Conservation (phyloP, 2,329 filamentous ascomycete species). For the Colletotrichum sp. region DNA sequence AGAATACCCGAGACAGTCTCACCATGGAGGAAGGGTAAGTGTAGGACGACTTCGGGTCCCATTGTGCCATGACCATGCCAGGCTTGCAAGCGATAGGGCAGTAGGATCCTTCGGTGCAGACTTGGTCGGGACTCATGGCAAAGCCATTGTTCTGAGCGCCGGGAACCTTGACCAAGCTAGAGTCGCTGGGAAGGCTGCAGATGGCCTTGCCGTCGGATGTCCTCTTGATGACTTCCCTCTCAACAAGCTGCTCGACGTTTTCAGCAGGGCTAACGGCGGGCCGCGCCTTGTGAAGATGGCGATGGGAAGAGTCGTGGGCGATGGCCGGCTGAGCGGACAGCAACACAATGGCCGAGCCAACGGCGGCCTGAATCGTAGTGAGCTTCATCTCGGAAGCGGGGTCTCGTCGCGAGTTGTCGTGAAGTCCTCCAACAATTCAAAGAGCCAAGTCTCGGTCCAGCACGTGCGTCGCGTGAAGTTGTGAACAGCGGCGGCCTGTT, state of each 20-base stretch:
- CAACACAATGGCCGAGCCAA: conserved; percentile 54
- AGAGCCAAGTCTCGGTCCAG: neutral
- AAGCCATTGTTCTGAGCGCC: conserved; percentile 71
- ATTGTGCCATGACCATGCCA: conserved; percentile 79
- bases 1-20: neutral
- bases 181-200: conserved; percentile 71
- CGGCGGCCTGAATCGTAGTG: conserved; percentile 51
- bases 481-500: neutral
- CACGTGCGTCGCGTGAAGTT: conserved; percentile 8
- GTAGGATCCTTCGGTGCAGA: conserved; percentile 70
- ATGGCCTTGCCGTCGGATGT: conserved; percentile 31
- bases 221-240: conserved; percentile 27
- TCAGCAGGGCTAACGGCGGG: neutral
- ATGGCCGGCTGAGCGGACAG: conserved; percentile 45
- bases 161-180: conserved; percentile 71
- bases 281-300: conserved; percentile 30
- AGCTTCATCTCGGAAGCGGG: conserved; percentile 53
- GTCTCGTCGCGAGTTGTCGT: conserved; percentile 17
- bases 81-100: conserved; percentile 80
- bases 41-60: conserved; percentile 75
- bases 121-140: conserved; percentile 79
- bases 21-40: conserved; percentile 76
- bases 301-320: conserved; percentile 44
- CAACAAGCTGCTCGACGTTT: conserved; percentile 1
- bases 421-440: neutral